These are phyloP conservation scores for Aureobasidium sp. DNA, from an alignment of 2,329 filamentous ascomycete species.

Conservation along the genomic window DNA sequence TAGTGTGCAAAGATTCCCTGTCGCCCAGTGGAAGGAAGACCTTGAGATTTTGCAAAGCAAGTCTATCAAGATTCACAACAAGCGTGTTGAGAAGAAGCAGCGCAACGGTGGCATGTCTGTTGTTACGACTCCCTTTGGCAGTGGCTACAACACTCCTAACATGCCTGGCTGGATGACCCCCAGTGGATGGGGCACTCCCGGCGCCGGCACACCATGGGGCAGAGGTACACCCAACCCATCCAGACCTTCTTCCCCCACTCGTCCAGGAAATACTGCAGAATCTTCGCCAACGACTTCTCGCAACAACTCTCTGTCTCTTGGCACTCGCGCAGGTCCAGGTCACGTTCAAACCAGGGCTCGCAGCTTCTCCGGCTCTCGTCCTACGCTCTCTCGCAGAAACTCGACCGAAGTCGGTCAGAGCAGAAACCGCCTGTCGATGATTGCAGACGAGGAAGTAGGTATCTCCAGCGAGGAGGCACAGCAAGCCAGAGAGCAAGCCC, in stretches of 20 bases:
- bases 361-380: conserved; percentile 6
- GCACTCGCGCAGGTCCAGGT: conserved; percentile 35
- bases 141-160: conserved; percentile 29
- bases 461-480: conserved; percentile 27
- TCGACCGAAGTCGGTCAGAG: conserved; percentile 23
- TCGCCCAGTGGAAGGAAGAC: conserved; percentile 60
- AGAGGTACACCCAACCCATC: conserved; percentile 24
- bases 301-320: conserved; percentile 27
- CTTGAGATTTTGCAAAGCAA: conserved; percentile 55
- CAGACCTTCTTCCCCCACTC: conserved; percentile 27
- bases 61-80: conserved; percentile 52
- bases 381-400: conserved; percentile 21
- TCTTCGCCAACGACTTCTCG: conserved; percentile 15
- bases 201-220: conserved; percentile 31
- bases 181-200: conserved; percentile 39
- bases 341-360: conserved; percentile 20
- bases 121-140: conserved; percentile 22
- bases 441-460: conserved; percentile 27
- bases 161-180: conserved; percentile 33
- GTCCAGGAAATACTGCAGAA: conserved; percentile 14
- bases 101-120: conserved; percentile 26
- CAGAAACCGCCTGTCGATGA: conserved; percentile 20
- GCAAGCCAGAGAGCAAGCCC: conserved; percentile 22
- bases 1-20: conserved; percentile 59
- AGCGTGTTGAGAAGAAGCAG: conserved; percentile 31